Evolutionary conservation across 805 yeast genomes (phyloP), one percentile per base, ranked within the genome.

Genomic region (Ogataea methylovora): DNA sequence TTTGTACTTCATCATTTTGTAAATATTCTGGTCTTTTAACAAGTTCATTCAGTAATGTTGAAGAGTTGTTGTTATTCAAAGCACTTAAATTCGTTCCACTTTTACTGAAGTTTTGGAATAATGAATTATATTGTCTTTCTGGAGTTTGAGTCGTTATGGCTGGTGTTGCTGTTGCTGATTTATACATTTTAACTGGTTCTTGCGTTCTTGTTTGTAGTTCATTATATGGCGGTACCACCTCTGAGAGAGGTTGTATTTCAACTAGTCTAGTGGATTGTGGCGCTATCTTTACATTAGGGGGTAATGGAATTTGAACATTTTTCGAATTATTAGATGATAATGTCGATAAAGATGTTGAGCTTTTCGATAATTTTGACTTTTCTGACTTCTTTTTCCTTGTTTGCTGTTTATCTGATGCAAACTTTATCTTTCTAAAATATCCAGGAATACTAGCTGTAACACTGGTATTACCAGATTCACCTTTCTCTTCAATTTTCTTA

Each of bases 381-480:
- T 12, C n/a, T 27, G 29, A 23, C 23, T 21, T 21, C 23, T 21
- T 21, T 10, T 21, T 21, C 23, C 12, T 27, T 12, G 7, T 10
- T 18, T 27, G 21, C 16, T 18, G 7, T n/a, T 27, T 5, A n/a
- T 16, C 29, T 27, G 5, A 8, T 18, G n/a, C 16, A 10, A 31
- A 17, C 20, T 19, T 52, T 8, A 54, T 27, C 33, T 41, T 51
- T n/a, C 53, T 40, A 32, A 45, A 53, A 18, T 52, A 49, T 4
- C 53, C 49, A 4, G 61, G 60, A n/a, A 56, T 52, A 20, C 50
- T 49, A 8, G 52, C 56, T 27, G 47, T 47, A 20, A 55, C 60
- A 52, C 60, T 54, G 0, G 61, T 55, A 23, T 47, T 45, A 9
- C 57, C 55, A 31, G 54, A 46, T 32, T 53, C 58, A 25, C 41